Evolutionary conservation across 2,329 filamentous ascomycete genomes (phyloP), one percentile per base, ranked within the genome.

Genomic region (Didymella glomerata): DNA sequence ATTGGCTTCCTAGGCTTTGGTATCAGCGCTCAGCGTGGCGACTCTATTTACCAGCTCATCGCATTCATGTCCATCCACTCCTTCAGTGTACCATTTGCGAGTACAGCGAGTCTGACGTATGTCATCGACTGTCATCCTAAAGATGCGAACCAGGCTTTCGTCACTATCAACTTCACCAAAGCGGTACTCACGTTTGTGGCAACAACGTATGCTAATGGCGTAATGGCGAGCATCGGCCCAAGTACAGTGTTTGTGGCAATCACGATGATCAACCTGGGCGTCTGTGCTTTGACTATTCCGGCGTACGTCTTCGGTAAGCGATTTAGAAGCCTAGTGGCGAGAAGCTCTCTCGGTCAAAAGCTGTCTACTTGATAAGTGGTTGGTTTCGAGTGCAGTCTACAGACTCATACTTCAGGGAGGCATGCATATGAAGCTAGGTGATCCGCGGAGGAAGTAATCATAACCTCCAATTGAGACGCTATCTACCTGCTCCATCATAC

Each of bases 181-280:
- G 76, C 76, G 0, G 68, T 78, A 1, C 69, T 78, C 27, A 76
- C 73, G 1, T 75, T 80, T 25, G 95, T 64, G 93, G 93, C 0
- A 91, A 89, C 76, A 87, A 86, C 71, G 89, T 92, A 8, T 93
- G 92, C 72, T 81, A 92, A 65, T 96, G 93, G 93, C 80, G 96
- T 46, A 82, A 89, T 36, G 64, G 63, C 66, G n/a, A 57, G 55
- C 1, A 67, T 74, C 18, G 88, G 87, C 1, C 86, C 88, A 14
- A 84, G 86, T 55, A 82, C 84, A 41, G 80, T 85, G 0, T 94
- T 97, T 76, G 83, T 90, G 56, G 83, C 85, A n/a, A 85, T 97
- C 54, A 86, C 18, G 87, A 85, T 49, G 85, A 95, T 51, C 90
- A 97, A 80, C 82, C 92, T 13, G 85, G 83, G 61, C 1, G 82